phyloP scores from a whole-genome alignment of 106 monocot genomes.

The Chionographis japonica region DNA sequence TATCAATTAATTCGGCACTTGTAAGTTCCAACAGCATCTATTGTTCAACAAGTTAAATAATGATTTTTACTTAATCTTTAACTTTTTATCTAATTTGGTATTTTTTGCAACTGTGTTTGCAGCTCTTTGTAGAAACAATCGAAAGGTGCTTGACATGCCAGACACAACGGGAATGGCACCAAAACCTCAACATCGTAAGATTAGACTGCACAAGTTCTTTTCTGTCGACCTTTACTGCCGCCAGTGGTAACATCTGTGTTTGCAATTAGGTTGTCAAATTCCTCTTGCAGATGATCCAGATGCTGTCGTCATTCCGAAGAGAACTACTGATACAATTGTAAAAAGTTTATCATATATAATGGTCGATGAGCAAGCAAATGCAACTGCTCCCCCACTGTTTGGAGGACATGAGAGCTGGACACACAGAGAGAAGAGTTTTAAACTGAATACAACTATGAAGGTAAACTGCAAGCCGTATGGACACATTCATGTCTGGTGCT shows the following conservation, averaged over 20 bases:
- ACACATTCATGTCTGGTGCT: neutral
- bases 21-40: too few relatives aligned
- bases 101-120: constrained; percentile 7
- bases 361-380: constrained; percentile 31
- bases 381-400: constrained; percentile 47
- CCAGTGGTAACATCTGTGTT: constrained; percentile 4
- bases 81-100: too few relatives aligned
- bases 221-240: neutral
- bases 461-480: constrained; percentile 18
- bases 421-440: constrained; percentile 84
- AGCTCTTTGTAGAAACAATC: constrained; percentile 67
- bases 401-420: constrained; percentile 91
- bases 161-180: constrained; percentile 46
- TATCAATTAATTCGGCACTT: too few relatives aligned
- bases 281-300: constrained; percentile 78
- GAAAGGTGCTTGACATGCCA: constrained; percentile 57
- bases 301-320: constrained; percentile 69
- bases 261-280: constrained; percentile 66
- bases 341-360: constrained; percentile 55
- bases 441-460: constrained; percentile 83
- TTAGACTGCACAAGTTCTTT: neutral
- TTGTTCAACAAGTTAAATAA: neutral
- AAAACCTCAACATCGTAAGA: constrained; percentile 68
- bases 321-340: constrained; percentile 45
- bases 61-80: too few relatives aligned